A percentile compares a stretch with the other conserved stretches of the same genome.
phyloP scores from a whole-genome alignment of 176 grass and related monocot genomes.

The Raddia distichophylla region DNA sequence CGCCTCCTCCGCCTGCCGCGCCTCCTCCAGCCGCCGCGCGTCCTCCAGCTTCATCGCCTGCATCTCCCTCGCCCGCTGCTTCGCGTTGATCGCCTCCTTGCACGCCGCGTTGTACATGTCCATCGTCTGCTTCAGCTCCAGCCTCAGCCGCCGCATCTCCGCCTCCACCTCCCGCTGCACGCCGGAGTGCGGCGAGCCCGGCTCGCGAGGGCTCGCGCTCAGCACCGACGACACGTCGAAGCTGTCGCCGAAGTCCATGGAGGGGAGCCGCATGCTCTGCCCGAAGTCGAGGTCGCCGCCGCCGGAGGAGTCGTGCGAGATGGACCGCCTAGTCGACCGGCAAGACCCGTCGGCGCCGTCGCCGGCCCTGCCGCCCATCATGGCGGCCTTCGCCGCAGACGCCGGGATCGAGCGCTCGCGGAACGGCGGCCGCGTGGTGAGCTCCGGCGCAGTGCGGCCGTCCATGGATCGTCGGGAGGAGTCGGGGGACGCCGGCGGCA shows the following conservation, averaged over 20 bases:
- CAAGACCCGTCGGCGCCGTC: conserved; percentile 27
- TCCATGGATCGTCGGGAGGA: conserved; percentile 36
- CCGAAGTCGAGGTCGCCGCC: conserved; percentile 71
- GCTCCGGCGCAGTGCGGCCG: conserved; percentile 44
- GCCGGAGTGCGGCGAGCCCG: conserved; percentile 46
- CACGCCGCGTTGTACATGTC: conserved; percentile 97
- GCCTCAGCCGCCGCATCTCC: conserved; percentile 81
- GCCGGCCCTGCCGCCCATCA: conserved; percentile 15
- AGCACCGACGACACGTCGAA: conserved; percentile 37
- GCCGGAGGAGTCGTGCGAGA: conserved; percentile 43
- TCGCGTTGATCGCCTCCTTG: conserved; percentile 78
- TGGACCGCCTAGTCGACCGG: conserved; percentile 29
- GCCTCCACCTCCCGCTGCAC: conserved; percentile 68
- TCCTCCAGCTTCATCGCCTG: conserved; percentile 76
- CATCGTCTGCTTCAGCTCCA: conserved; percentile 95
- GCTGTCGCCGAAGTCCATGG: conserved; percentile 67
- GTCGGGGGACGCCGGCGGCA: conserved; percentile 39
- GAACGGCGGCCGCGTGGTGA: conserved; percentile 54
- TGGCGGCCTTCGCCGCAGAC: conserved; percentile 7
- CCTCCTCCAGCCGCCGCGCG: conserved; percentile 67
- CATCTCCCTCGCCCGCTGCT: conserved; percentile 83
- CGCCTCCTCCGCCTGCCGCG: conserved; percentile 63
- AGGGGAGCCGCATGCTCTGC: conserved; percentile 46
- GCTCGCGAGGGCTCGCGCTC: conserved; percentile 40
- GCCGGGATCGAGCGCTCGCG: conserved; percentile 57